These are phyloP conservation scores for Pichia rugopelliculosa DNA, from an alignment of 805 yeast species.

Conservation along the genomic window DNA sequence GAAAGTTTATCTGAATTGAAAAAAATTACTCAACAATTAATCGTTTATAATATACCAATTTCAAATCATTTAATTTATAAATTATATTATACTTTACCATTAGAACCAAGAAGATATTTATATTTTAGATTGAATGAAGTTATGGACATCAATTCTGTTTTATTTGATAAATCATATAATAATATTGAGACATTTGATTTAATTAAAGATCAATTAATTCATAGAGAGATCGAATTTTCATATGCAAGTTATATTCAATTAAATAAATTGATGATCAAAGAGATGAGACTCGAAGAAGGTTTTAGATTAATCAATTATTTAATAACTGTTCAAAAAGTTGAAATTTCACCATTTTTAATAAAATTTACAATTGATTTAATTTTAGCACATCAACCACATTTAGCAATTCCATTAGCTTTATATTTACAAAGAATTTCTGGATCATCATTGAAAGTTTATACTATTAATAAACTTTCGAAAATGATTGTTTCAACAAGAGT, in stretches of 20 bases:
- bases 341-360: constrained; percentile 1
- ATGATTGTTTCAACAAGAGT: not conserved
- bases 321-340: not conserved
- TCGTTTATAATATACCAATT: not conserved
- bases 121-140: not conserved
- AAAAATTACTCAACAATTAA: not conserved
- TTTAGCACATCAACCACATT: constrained; percentile 1
- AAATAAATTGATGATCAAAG: constrained; percentile 4
- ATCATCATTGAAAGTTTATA: not conserved
- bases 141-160: not conserved
- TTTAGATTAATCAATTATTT: constrained; percentile 2
- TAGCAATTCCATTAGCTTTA: constrained; percentile 8
- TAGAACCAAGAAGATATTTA: not conserved
- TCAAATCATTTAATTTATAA: constrained; percentile 3
- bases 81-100: constrained; percentile 4
- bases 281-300: constrained; percentile 9
- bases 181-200: not conserved
- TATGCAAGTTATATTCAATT: constrained; percentile 5
- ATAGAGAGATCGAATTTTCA: not conserved
- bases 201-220: not conserved
- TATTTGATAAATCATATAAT: not conserved
- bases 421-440: constrained; percentile 5
- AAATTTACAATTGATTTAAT: constrained; percentile 2
- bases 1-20: not conserved
- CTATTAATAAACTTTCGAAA: not conserved